Evolutionary conservation across 768 basidiomycete species (phyloP), one percentile per base, ranked within the genome.

Genomic region (Fibroporia radiculosa): DNA sequence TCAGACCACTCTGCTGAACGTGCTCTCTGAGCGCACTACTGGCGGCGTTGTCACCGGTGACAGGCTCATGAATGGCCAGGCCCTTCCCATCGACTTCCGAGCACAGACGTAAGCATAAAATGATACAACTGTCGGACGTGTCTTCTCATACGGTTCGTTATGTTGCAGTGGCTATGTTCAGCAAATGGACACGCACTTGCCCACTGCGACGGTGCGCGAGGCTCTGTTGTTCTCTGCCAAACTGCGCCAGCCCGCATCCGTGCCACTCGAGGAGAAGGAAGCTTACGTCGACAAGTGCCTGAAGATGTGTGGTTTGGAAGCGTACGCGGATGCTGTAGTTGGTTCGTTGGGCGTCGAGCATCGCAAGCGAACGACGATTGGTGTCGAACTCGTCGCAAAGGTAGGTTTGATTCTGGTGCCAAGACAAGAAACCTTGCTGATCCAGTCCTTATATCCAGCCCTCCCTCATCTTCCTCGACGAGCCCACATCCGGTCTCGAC

Each of bases 401-500:
- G 57, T 63, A 51, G 4, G 22, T 18, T n/a, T n/a, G n/a, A n/a
- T n/a, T n/a, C n/a, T n/a, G n/a, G n/a, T n/a, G n/a, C n/a, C n/a
- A n/a, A n/a, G n/a, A 31, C 19, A 19, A 8, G 35, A 19, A 8
- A 8, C 29, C 10, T 31, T 31, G 24, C 23, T n/a, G 25, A 13
- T 22, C 26, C 12, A 36, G 10, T 18, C 35, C 10, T 2, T 27
- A 40, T 18, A 1, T 1, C 1, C 48, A 80, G 80, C 91, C 77
- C 78, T 59, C 67, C 0, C 68, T 93, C 0, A 71, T 93, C 16
- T 93, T 93, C 70, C 64, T 91, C 27, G 91, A 93, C 56, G 90
- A 93, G 60, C 92, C 92, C 0, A 93, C 91, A 0, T 65, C 86
- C 22, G 89, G 90, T 28, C 70, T 93, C 11, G 88, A 91, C 59